Evolutionary conservation across 495 filamentous ascomycete species (phyloP), one percentile per base, ranked within the genome.

Genomic region (Talaromyces thailandensis): DNA sequence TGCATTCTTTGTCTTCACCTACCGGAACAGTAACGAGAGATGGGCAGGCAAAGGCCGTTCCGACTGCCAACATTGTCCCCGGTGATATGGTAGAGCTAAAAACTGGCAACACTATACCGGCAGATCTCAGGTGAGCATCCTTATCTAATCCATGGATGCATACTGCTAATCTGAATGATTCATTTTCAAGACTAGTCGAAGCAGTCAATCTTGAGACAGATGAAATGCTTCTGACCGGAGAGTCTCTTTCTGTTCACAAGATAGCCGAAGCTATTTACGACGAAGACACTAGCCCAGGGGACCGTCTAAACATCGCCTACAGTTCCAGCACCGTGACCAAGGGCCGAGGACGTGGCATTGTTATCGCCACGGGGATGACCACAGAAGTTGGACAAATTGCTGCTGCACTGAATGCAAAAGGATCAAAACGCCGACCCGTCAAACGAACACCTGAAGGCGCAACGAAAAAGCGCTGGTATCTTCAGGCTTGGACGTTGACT

Each of bases 261-360:
- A 76, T 76, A 68, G 63, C 71, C 73, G 85, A 93, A 59, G 83
- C 88, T 21, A 92, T 92, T 12, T 88, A 84, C 62, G 71, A 79
- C 53, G 84, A 86, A 6, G 86, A 93, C 64, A 81, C 87, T 67
- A 81, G 83, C 52, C 75, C 84, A 60, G 81, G 86, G 59, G 81
- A 78, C 62, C 74, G 87, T 23, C 84, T 83, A 65, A 93, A 92
- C 68, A 76, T 93, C 70, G 90, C 92, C 66, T 89, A 89, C 2
- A 91, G 92, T 68, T 89, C 94, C 63, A 83, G 93, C 57, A 94
- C 91, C 7, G 92, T 91, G 32, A 84, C 85, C 11, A 90, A 90
- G 65, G 88, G 95, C 62, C 87, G 89, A 63, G 91, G 94, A 75
- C 91, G 91, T 50, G 90, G 89, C 3, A 87, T 82, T 3, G 88